A percentile compares a stretch with the other conserved stretches of the same genome.
These are phyloP conservation scores for Omphalotus olearius DNA, from an alignment of 1,284 basidiomycete genomes.

Conservation along the genomic window DNA sequence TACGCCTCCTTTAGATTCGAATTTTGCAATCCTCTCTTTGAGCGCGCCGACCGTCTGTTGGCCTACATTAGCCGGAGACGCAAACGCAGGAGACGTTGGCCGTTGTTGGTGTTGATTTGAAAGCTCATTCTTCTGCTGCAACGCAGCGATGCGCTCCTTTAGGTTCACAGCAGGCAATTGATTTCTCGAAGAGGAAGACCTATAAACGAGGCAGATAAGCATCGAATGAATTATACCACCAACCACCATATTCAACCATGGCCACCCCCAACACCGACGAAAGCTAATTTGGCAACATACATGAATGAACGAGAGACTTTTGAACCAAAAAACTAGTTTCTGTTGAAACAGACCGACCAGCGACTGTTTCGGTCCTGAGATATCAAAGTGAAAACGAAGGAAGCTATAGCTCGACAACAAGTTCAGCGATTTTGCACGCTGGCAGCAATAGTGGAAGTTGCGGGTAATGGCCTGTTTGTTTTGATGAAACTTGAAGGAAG, in stretches of 20 bases:
- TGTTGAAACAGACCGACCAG: constrained; percentile 10
- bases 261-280: neutral
- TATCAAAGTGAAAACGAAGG: neutral
- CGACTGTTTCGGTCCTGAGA: constrained; percentile 5
- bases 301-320: constrained; percentile 3
- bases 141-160: constrained; percentile 72
- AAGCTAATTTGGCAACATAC: neutral
- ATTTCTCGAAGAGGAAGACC: constrained; percentile 32
- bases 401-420: neutral
- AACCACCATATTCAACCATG: no score
- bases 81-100: constrained; percentile 26
- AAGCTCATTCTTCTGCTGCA: constrained; percentile 53
- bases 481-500: no score
- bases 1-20: constrained; percentile 70
- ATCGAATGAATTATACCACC: neutral
- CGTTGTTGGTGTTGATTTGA: constrained; percentile 25
- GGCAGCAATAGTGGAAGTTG: neutral
- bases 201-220: constrained; percentile 9
- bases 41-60: constrained; percentile 33
- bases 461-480: neutral
- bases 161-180: constrained; percentile 52
- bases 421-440: neutral
- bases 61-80: constrained; percentile 14
- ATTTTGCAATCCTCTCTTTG: constrained; percentile 71
- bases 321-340: neutral